Evolutionary conservation across 176 grass and related monocot species (phyloP).

Genomic region (Avena sativa): DNA sequence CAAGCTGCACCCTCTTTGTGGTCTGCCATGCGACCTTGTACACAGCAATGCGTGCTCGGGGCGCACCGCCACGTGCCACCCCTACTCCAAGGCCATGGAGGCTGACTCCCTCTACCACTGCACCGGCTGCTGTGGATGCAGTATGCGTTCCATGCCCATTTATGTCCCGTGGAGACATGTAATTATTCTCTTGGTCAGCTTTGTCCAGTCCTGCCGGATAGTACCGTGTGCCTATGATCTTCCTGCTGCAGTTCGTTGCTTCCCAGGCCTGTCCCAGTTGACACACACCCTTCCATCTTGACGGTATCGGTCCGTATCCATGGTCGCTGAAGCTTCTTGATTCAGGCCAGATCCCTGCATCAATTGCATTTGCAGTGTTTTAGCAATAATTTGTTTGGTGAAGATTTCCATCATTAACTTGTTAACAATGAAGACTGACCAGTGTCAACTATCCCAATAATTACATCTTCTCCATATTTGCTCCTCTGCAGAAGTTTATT

Average conservation of each 20-base stretch:
- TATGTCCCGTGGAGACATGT: conserved; percentile 43
- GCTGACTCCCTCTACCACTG: conserved; percentile 37
- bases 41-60: conserved; percentile 52
- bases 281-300: conserved; percentile 51
- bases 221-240: conserved; percentile 46
- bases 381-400: conserved; percentile 17
- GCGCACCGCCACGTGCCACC: conserved; percentile 46
- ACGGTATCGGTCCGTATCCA: conserved; percentile 15
- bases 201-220: conserved; percentile 42
- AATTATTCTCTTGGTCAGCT: conserved; percentile 14
- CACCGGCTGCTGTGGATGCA: conserved; percentile 34
- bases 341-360: conserved; percentile 49
- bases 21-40: conserved; percentile 43
- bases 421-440: conserved; percentile 29
- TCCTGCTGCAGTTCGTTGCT: conserved; percentile 39
- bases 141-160: conserved; percentile 41
- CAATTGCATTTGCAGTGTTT: conserved; percentile 13
- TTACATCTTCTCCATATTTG: conserved; percentile 51
- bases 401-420: conserved; percentile 9
- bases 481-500: conserved; percentile 36
- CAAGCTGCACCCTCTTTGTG: not conserved
- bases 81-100: conserved; percentile 40
- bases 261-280: conserved; percentile 41
- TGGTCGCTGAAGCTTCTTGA: conserved; percentile 50
- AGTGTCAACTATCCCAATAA: conserved; percentile 41